Conservation (phyloP, 2,329 filamentous ascomycete species). For the Akanthomyces dipterigenus region DNA sequence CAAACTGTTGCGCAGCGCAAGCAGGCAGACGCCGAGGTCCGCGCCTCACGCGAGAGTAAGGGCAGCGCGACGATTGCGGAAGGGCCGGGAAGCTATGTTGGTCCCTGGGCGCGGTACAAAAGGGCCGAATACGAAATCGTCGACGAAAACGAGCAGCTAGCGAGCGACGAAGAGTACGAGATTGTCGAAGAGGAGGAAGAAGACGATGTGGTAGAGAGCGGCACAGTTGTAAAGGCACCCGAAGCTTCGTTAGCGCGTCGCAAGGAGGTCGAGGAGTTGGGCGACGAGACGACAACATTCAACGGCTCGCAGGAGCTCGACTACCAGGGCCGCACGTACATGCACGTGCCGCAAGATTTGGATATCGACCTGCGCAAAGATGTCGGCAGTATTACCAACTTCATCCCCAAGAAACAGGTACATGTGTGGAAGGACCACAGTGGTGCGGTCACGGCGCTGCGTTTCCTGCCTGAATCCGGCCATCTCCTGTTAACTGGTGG, state of each 20-base stretch:
- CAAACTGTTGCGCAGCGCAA: constrained; percentile 55
- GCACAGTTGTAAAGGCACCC: constrained; percentile 52
- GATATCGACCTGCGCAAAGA: constrained; percentile 82
- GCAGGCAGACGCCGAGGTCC: constrained; percentile 60
- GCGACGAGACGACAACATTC: constrained; percentile 78
- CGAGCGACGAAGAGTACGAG: constrained; percentile 72
- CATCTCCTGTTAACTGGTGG: constrained; percentile 86
- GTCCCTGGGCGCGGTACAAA: constrained; percentile 80
- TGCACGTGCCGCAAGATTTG: constrained; percentile 92
- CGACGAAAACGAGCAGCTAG: constrained; percentile 66
- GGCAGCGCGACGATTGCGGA: constrained; percentile 79
- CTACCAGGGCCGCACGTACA: constrained; percentile 93
- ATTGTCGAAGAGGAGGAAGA: constrained; percentile 74
- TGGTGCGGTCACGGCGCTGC: constrained; percentile 80
- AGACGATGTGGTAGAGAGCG: constrained; percentile 62
- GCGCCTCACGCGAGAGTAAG: constrained; percentile 74
- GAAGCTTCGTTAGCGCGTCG: constrained; percentile 46
- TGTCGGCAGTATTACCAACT: constrained; percentile 74
- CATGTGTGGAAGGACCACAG: constrained; percentile 81
- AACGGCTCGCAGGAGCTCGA: constrained; percentile 78
- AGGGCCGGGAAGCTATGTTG: constrained; percentile 81
- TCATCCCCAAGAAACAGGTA: constrained; percentile 87
- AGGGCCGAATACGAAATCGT: constrained; percentile 68
- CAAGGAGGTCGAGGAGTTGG: constrained; percentile 52
- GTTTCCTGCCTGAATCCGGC: constrained; percentile 82